Evolutionary conservation across 495 filamentous ascomycete genomes (phyloP), one percentile per base, ranked within the genome.

Genomic region (Daldinia caldariorum): DNA sequence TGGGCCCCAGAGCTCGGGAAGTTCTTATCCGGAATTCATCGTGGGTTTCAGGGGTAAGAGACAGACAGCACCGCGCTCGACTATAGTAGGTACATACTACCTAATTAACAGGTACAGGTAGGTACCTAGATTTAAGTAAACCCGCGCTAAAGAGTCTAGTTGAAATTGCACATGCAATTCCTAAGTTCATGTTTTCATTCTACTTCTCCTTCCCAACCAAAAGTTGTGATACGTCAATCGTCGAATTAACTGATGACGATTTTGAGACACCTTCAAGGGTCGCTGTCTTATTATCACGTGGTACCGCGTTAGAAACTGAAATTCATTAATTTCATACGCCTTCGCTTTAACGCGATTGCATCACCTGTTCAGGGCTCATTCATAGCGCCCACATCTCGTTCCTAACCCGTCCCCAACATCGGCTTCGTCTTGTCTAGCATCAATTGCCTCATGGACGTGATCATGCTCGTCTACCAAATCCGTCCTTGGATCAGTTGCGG

Each of bases 1-100:
- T 65, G 61, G 22, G 22, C n/a, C 37, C n/a, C 37, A 32, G 50
- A 50, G 67, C 57, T 62, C 67, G 67, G 67, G 58, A 61, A 65
- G 49, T 35, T 57, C 38, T 43, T 37, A 66, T 70, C 67, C 67
- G 61, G 67, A n/a, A 32, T 39, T 54, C 63, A n/a, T 57, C 53
- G 35, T 41, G 7, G 9, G 43, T 47, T 22, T 47, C 43, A 47
- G 43, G 43, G 43, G 43, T 47, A 20, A 13, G 12, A 47, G 43
- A 9, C 26, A 26, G 9, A 8, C 6, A 8, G 43, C 8, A 13
- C 18, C 10, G 3, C 18, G 22, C 16, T 47, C 22, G 9, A 22
- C 26, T 26, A 26, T 26, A 9, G 6, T 35, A 35, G 26, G 26
- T 26, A 26, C 34, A 35, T 35, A 35, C 34, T n/a, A n/a, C n/a